Conservation (phyloP, 1,139 yeast genomes). For the Scheffersomyces stambukii region DNA sequence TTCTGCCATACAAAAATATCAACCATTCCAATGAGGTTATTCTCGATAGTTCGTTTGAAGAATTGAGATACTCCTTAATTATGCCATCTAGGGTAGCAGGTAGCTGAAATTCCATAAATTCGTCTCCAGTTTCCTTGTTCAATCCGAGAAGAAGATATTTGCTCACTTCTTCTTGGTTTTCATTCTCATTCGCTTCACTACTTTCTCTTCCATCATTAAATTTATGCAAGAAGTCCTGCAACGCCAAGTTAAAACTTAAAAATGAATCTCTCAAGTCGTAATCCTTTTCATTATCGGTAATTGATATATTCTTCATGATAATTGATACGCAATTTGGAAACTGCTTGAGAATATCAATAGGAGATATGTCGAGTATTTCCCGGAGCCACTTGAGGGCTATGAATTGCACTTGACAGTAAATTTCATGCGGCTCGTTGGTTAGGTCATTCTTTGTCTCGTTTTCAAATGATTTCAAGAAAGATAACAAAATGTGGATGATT, state of each 20-base stretch:
- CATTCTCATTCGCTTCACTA: constrained; percentile 8
- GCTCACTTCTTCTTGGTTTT: constrained; percentile 12
- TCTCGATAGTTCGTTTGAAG: constrained; percentile 68
- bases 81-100: constrained; percentile 31
- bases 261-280: constrained; percentile 36
- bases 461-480: constrained; percentile 58
- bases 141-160: constrained; percentile 30
- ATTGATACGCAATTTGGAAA: constrained; percentile 43
- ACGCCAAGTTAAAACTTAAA: constrained; percentile 30
- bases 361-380: constrained; percentile 68
- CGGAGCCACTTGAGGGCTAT: constrained; percentile 84
- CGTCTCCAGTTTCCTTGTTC: constrained; percentile 37
- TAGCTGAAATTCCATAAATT: constrained; percentile 37
- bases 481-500: constrained; percentile 73
- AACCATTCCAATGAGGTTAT: constrained; percentile 91
- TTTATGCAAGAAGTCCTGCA: constrained; percentile 31
- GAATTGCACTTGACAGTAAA: constrained; percentile 71
- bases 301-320: constrained; percentile 34
- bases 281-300: constrained; percentile 36
- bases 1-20: constrained; percentile 71
- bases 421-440: constrained; percentile 35
- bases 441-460: constrained; percentile 24
- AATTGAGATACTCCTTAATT: constrained; percentile 33
- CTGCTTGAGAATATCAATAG: constrained; percentile 66
- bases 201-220: constrained; percentile 16